Percentiles rank a stretch among this genome's conserved stretches.
Evolutionary conservation across 139 green algal genomes (phyloP).

Genomic region (Tetradesmus obliquus): DNA sequence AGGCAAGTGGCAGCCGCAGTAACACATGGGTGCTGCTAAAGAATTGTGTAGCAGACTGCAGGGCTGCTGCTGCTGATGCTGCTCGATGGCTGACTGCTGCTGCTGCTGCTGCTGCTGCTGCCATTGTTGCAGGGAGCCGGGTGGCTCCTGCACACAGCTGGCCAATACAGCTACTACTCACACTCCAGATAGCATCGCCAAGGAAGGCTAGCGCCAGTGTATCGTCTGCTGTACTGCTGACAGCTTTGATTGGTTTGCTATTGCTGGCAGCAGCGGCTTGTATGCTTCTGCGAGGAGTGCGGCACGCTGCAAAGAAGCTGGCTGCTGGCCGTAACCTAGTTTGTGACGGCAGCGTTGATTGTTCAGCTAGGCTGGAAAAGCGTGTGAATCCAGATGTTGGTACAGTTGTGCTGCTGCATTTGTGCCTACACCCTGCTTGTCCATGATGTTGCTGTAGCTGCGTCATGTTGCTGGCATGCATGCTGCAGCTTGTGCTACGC

Average conservation of each 20-base stretch:
- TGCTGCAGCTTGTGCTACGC: not conserved
- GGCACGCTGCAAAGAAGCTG: not conserved
- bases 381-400: not conserved
- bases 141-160: not conserved
- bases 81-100: not conserved
- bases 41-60: not conserved
- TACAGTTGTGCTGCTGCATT: not conserved
- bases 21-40: too few species aligned
- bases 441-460: not conserved
- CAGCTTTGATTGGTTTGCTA: not conserved
- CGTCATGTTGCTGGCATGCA: not conserved
- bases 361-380: not conserved
- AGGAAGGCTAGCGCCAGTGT: constrained; percentile 34
- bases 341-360: not conserved
- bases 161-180: not conserved
- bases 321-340: not conserved
- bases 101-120: not conserved
- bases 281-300: not conserved
- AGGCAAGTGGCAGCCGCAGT: not conserved
- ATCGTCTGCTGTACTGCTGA: not conserved
- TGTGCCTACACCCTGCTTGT: not conserved
- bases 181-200: constrained; percentile 35
- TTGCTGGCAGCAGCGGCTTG: not conserved
- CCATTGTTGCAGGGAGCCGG: too few species aligned
- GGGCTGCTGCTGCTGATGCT: not conserved